Base-by-base conservation (phyloP, 306 rosid species). In the Prunus salicina region DNA sequence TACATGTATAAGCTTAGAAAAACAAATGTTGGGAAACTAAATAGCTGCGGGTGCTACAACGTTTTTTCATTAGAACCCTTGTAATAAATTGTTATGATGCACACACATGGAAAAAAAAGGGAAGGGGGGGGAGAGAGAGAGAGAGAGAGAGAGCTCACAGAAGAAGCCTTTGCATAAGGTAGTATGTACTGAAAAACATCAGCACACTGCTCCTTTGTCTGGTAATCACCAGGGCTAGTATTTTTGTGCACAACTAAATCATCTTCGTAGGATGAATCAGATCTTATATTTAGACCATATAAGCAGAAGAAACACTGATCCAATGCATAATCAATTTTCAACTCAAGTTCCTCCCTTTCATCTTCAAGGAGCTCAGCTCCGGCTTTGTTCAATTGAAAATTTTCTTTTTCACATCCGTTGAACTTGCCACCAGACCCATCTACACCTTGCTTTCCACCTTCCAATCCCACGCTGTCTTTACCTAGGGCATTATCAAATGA, bases 251-350 rank as follows among this genome's bases (percentile, higher is more conserved):
- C 78, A 80, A 86, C 89, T 71, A 85, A 76, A 76, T 95, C 98
- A 84, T 95, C 98, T 78, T 95, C 98, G 82, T 95, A 90, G 34
- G 96, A 92, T 78, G 98, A 80, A 69, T 95, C 98, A 46, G 90
- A 89, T 82, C 96, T 88, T 67, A 95, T 90, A 81, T 95, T 91
- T 78, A 92, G 87, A 75, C 98, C 98, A 79, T 95, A 95, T 58
- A 95, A 78, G 87, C 97, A 95, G 86, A 87, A 95, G 86, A 95
- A 89, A 64, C 97, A 95, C 83, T 95, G 98, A 84, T 95, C 98
- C 82, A 95, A 83, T 58, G 98, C 93, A 75, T 78, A 82, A 58
- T 95, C 97, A 76, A 89, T 89, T 85, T 84, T 95, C 71, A 85
- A 82, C 80, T 95, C 97, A 76, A 92, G 97, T 79, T 95, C 97